A percentile compares a stretch with the other conserved stretches of the same genome.
Evolutionary conservation across 2,329 filamentous ascomycete genomes (phyloP).

Genomic region (Aspergillus unguis): DNA sequence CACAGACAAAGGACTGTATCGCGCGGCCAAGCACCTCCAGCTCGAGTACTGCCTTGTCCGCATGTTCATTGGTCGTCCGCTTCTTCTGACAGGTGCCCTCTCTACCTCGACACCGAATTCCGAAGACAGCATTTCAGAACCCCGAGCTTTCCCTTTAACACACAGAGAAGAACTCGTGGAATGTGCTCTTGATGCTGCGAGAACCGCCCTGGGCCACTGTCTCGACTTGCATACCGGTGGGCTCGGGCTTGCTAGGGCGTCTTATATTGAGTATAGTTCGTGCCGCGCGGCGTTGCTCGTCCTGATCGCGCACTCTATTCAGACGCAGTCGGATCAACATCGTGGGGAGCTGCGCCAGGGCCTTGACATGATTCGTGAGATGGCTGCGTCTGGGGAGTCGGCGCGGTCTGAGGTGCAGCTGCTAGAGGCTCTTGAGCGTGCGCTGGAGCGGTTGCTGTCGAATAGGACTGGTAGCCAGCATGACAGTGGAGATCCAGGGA

Average conservation of each 20-base stretch:
- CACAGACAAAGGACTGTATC: conserved; percentile 5
- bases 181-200: conserved; percentile 28
- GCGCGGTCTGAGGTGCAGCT: conserved; percentile 31
- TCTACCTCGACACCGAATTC: background rate
- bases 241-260: conserved; percentile 30
- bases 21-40: conserved; percentile 24
- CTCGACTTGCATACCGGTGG: conserved; percentile 21
- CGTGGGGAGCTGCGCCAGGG: conserved; percentile 23
- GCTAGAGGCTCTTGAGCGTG: conserved; percentile 30
- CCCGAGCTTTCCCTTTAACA: too few relatives aligned
- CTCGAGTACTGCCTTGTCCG: conserved; percentile 49
- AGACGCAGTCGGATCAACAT: conserved; percentile 23
- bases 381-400: conserved; percentile 31
- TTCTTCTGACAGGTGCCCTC: conserved; percentile 36
- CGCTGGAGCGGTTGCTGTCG: conserved; percentile 19
- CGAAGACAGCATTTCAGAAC: background rate
- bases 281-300: conserved; percentile 35
- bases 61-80: conserved; percentile 50
- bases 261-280: conserved; percentile 37
- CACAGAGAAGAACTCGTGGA: conserved; percentile 19
- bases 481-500: background rate
- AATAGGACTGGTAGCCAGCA: background rate
- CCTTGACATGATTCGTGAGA: conserved; percentile 30
- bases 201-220: conserved; percentile 26
- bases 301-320: conserved; percentile 33